Percentiles rank a stretch among this genome's conserved stretches.
Conservation (phyloP, 73 alveolate genomes). For the Paramecium tetraurelia region DNA sequence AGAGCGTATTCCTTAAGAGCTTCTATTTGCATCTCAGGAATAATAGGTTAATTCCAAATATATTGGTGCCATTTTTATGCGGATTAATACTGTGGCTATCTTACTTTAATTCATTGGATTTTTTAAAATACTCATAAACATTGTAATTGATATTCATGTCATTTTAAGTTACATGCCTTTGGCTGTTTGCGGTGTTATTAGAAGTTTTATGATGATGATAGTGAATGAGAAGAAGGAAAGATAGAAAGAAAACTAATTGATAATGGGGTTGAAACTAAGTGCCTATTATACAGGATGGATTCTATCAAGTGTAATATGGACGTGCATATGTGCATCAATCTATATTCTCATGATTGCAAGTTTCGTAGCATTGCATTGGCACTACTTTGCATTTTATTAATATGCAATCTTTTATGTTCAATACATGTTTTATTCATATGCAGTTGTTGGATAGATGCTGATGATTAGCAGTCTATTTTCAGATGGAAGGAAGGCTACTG, state of each 20-base stretch:
- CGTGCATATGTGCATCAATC: background rate
- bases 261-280: constrained; percentile 1
- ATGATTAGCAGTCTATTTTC: background rate
- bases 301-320: background rate
- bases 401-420: background rate
- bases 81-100: background rate
- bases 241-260: background rate
- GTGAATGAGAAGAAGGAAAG: constrained; percentile 12
- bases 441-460: background rate
- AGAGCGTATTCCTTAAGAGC: background rate
- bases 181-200: background rate
- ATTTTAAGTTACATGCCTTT: background rate
- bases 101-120: background rate
- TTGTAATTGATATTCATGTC: background rate
- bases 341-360: background rate
- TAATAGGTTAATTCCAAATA: background rate
- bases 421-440: background rate
- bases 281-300: background rate
- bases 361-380: background rate
- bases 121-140: background rate
- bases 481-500: background rate
- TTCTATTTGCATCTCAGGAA: background rate
- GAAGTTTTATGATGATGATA: background rate
- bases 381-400: background rate
- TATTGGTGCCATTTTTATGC: background rate